Conservation (phyloP, 2,329 filamentous ascomycete species). For the Lecanicillium sp. region DNA sequence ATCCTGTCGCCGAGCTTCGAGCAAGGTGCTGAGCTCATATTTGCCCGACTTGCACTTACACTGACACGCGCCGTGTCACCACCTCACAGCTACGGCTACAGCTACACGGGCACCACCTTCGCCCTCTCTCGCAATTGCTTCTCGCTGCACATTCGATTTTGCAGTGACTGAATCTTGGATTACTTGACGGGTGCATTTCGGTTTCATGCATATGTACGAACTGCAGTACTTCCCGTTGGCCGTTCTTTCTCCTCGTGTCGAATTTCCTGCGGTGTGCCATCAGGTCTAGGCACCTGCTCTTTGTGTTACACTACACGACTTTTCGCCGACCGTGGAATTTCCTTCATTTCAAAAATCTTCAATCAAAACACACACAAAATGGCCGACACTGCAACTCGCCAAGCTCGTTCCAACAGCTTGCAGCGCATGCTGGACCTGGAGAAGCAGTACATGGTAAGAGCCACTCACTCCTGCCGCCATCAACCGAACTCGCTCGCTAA, state of each 20-base stretch:
- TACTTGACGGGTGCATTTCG: constrained; percentile 4
- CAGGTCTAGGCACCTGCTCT: constrained; percentile 4
- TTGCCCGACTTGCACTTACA: no score
- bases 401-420: constrained; percentile 41
- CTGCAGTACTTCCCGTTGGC: constrained; percentile 10
- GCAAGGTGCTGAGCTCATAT: no score
- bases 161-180: neutral
- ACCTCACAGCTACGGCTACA: neutral
- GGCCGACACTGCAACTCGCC: constrained; percentile 6
- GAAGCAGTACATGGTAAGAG: constrained; percentile 50
- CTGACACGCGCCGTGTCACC: constrained; percentile 6
- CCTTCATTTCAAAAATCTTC: neutral
- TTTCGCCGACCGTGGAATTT: neutral
- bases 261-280: constrained; percentile 2
- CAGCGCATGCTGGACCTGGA: constrained; percentile 56
- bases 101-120: constrained; percentile 1
- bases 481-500: neutral
- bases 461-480: neutral
- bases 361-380: constrained; percentile 7
- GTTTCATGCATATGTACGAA: constrained; percentile 11
- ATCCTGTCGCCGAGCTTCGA: no score
- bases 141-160: neutral
- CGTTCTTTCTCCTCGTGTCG: constrained; percentile 12
- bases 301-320: constrained; percentile 3
- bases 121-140: neutral